These are phyloP conservation scores for Hypocrella siamensis DNA, from an alignment of 2,329 filamentous ascomycete genomes.

Conservation along the genomic window DNA sequence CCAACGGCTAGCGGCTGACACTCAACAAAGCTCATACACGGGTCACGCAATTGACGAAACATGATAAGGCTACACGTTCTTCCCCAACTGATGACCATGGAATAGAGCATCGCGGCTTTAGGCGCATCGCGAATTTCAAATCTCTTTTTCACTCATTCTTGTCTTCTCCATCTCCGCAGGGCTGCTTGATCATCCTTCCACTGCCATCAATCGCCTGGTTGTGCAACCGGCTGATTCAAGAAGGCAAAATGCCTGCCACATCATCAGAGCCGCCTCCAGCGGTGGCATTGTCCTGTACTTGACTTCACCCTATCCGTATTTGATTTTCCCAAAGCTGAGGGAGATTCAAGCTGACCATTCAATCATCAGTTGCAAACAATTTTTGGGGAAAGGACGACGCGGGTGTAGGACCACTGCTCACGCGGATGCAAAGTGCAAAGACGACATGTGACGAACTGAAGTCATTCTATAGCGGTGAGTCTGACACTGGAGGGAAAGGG, in stretches of 20 bases:
- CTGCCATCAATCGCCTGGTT: background rate
- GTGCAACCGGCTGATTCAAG: background rate
- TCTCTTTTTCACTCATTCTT: no score
- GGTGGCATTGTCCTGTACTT: slow-evolving; percentile 52
- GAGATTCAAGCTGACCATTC: background rate
- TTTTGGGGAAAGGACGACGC: slow-evolving; percentile 99
- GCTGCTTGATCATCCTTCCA: no score
- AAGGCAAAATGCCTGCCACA: slow-evolving; percentile 40
- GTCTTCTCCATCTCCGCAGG: no score
- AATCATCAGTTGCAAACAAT: slow-evolving; percentile 77
- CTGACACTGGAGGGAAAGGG: background rate
- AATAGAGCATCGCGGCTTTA: no score
- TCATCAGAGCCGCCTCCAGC: slow-evolving; percentile 44
- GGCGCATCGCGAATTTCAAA: no score
- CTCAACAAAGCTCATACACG: slow-evolving; percentile 2
- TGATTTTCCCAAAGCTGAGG: background rate
- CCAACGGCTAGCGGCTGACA: slow-evolving; percentile 5
- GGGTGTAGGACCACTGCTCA: slow-evolving; percentile 77
- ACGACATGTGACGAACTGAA: slow-evolving; percentile 87
- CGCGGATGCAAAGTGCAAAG: slow-evolving; percentile 91
- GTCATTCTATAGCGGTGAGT: slow-evolving; percentile 68
- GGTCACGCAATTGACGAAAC: no score
- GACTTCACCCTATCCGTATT: no score
- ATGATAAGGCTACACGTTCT: background rate
- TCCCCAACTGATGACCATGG: no score